Base-by-base conservation (phyloP, 1,284 basidiomycete genomes). In the Ganoderma meredithae region DNA sequence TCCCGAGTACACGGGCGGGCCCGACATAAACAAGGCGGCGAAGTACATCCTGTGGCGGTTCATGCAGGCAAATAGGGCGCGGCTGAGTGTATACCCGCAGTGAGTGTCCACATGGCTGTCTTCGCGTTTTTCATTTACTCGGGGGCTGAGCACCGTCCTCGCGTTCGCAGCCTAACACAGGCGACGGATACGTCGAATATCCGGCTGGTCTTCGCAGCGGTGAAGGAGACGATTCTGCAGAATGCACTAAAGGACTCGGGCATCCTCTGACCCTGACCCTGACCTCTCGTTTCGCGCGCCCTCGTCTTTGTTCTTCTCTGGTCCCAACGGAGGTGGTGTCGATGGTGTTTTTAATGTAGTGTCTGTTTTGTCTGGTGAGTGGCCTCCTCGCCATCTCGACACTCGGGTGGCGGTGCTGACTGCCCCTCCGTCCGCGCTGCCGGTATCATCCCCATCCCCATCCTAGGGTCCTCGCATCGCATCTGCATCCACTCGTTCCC, bases 1-100 rank as follows among this genome's bases (percentile, higher is more conserved):
- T 80, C 92, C 95, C 1, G 97, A 99, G 76, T 99, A 98, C 81
- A 95, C 95, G 0, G 95, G 95, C 44, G 97, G 97, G 0, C 81
- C 92, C 9, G 96, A 98, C 77, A 95, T 98, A 79, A 98, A 98
- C 85, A 99, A 99, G 81, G 97, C 96, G 2, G 96, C 97, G 3
- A 99, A 98, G 79, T 99, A 97, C 77, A 98, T 99, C 70, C 83
- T 99, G 27, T 99, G 97, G 97, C 85, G 95, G 72, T 99, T 98
- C 75, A 98, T 97, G 83, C 95, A 98, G 80, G 93, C 94, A 56
- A 99, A 99, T 78, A 84, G 96, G 36, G 95, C 95, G 41, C 83
- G 93, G 64, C 79, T 98, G 70, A 95, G 92, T 68, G 93, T 98
- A 15, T 98, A 98, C 80, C 95, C 96, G 1, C 96, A 98, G 95